Evolutionary conservation across 345 rosid genomes (phyloP).

Genomic region (Hibiscus mutabilis): DNA sequence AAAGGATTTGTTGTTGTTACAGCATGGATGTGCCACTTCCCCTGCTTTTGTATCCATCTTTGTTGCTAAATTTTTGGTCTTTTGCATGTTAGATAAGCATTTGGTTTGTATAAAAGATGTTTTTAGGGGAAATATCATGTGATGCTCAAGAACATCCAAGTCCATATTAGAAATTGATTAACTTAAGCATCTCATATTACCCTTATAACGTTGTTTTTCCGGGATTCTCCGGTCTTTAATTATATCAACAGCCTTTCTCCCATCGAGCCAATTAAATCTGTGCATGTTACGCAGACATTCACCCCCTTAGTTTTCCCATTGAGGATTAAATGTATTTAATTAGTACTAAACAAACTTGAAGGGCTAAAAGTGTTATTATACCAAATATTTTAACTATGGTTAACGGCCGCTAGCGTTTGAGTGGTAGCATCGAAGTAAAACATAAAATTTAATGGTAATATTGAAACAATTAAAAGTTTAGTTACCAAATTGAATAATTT

Average conservation of each 20-base stretch:
- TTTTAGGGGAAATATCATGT: neutral
- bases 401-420: too few relatives aligned
- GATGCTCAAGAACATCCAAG: neutral
- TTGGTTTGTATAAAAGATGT: neutral
- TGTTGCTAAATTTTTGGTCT: neutral
- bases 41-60: neutral
- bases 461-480: too few relatives aligned
- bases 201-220: neutral
- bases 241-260: slow-evolving; percentile 90
- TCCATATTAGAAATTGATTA: neutral
- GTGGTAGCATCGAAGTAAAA: too few relatives aligned
- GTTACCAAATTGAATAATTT: too few relatives aligned
- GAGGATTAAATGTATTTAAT: too few relatives aligned
- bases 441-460: too few relatives aligned
- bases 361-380: too few relatives aligned
- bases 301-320: slow-evolving; percentile 63
- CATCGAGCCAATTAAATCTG: slow-evolving; percentile 70
- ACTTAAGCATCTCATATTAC: neutral
- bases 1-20: neutral
- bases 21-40: neutral
- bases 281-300: slow-evolving; percentile 54
- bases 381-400: too few relatives aligned
- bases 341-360: too few relatives aligned
- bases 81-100: neutral
- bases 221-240: slow-evolving; percentile 95